Base-by-base conservation (phyloP, 2,329 filamentous ascomycete species). In the Sphaerostilbella broomeana region DNA sequence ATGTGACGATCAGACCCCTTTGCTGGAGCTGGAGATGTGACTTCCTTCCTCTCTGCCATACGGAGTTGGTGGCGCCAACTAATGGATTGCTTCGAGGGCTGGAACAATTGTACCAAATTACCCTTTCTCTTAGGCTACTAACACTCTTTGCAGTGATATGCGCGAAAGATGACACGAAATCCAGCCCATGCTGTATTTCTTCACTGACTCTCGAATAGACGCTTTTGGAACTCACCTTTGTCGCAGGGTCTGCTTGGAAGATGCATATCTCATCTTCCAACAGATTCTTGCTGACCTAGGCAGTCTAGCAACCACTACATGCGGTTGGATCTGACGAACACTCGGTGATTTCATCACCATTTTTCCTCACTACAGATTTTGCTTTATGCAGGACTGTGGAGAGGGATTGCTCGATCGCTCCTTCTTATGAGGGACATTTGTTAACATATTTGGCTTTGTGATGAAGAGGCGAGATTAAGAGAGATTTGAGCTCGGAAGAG, bases 331-430 rank as follows among this genome's bases (percentile, higher is more conserved):
- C 30, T 34, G 35, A 21, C 19, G 12, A 24, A 33, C 16, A 34
- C 22, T 9, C 35, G 29, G 36, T 50, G 46, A 40, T 44, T 30
- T 46, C 40, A 44, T 51, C 53, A 50, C 47, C 47, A 52, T 50
- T 59, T 72, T 73, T 73, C 69, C 72, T 74, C 72, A 70, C 69
- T 72, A 62, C 66, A 62, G 48, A 51, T 60, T 56, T 51, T 60
- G 65, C 69, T 64, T 62, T 43, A 59, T 40, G 70, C 58, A 59
- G 56, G 60, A 68, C 52, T 65, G 70, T 50, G 65, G 72, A 67
- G 73, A 73, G 73, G 69, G 44, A 24, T 27, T 34, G 25, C 27
- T 18, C 12, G 15, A n/a, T 10, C 24, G 12, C 21, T n/a, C n/a
- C n/a, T n/a, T n/a, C n/a, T n/a, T n/a, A n/a, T n/a, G n/a, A n/a